Conservation (phyloP, 441 rosid species). For the Jatropha podagrica region DNA sequence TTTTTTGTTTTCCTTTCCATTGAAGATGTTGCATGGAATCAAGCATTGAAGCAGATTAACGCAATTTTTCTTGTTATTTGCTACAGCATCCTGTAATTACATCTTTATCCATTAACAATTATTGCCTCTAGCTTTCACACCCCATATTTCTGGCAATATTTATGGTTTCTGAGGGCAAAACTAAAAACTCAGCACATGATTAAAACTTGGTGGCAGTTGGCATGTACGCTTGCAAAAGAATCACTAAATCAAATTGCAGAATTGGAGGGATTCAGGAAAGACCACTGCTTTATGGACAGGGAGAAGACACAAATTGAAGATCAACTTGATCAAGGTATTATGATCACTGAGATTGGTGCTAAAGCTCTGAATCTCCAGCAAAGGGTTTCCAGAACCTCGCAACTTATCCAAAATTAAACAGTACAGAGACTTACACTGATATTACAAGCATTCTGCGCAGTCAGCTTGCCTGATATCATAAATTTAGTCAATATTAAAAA, state of each 20-base stretch:
- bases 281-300: background rate
- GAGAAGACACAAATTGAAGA: background rate
- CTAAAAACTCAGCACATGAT: background rate
- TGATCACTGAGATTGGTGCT: background rate
- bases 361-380: background rate
- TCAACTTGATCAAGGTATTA: background rate
- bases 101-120: background rate
- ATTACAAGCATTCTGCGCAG: background rate
- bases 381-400: background rate
- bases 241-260: background rate
- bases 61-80: background rate
- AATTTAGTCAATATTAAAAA: background rate
- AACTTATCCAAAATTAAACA: background rate
- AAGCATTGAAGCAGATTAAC: background rate
- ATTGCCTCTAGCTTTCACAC: no score
- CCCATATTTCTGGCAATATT: no score
- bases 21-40: background rate
- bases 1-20: background rate
- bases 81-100: background rate
- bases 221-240: no score
- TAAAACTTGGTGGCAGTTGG: background rate
- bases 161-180: background rate
- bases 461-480: background rate
- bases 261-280: background rate
- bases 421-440: background rate